Conservation (phyloP, 2,329 filamentous ascomycete species). For the Apiospora phragmitis region DNA sequence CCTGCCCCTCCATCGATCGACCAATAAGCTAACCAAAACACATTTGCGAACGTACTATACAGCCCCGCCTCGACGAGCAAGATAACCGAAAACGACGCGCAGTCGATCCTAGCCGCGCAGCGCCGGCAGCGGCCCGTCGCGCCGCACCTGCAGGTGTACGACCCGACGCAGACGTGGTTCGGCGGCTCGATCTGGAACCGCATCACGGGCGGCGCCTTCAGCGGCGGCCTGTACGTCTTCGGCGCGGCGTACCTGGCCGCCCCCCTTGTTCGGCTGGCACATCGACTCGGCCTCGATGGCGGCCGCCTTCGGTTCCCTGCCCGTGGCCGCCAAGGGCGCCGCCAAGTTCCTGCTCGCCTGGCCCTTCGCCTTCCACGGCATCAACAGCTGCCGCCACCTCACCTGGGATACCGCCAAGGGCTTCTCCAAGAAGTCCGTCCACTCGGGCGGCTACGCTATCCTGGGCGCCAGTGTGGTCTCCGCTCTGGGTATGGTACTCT, state of each 20-base stretch:
- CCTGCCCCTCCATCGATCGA: not conserved
- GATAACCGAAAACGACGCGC: conserved; percentile 52
- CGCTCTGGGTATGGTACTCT: conserved; percentile 48
- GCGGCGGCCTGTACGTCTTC: conserved; percentile 77
- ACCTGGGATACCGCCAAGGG: conserved; percentile 53
- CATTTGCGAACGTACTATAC: conserved; percentile 16
- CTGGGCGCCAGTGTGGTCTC: conserved; percentile 47
- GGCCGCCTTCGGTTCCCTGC: conserved; percentile 58
- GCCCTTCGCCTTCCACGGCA: conserved; percentile 59
- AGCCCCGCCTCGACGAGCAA: conserved; percentile 58
- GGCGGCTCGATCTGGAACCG: conserved; percentile 73
- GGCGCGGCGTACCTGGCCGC: conserved; percentile 78
- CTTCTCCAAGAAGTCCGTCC: conserved; percentile 49
- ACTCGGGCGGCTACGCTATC: conserved; percentile 46
- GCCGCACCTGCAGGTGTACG: conserved; percentile 86
- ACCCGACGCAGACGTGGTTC: conserved; percentile 83
- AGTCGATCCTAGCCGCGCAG: conserved; percentile 75
- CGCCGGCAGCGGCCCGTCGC: conserved; percentile 79
- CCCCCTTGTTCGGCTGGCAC: conserved; percentile 69
- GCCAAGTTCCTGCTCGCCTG: conserved; percentile 58
- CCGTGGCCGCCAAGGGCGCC: conserved; percentile 58
- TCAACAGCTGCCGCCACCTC: conserved; percentile 58
- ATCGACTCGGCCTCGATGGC: conserved; percentile 61
- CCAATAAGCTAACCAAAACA: not conserved
- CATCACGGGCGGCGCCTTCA: conserved; percentile 75